A percentile compares a stretch with the other conserved stretches of the same genome.
Evolutionary conservation across 495 filamentous ascomycete species (phyloP).

Genomic region (Talaromyces stipitatus): DNA sequence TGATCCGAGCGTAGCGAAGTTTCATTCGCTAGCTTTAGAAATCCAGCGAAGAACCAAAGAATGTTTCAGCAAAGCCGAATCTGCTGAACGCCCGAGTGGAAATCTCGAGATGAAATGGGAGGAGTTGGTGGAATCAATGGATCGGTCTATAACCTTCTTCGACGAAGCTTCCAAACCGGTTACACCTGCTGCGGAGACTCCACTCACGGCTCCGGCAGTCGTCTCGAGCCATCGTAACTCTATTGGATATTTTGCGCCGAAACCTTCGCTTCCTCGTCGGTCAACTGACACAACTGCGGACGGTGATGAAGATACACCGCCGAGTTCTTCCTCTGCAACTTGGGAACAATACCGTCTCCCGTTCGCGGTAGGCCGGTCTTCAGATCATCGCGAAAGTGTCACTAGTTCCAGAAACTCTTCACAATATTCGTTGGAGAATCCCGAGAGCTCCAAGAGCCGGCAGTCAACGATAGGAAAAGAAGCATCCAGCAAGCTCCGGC

Average conservation of each 20-base stretch:
- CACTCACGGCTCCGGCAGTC: slow-evolving; percentile 28
- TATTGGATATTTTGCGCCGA: slow-evolving; percentile 34
- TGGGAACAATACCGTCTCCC: slow-evolving; percentile 41
- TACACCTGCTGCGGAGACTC: slow-evolving; percentile 33
- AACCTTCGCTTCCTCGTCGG: slow-evolving; percentile 32
- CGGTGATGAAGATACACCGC: slow-evolving; percentile 39
- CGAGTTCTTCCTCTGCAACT: slow-evolving; percentile 43
- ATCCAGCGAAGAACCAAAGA: slow-evolving; percentile 67
- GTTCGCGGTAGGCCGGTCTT: slow-evolving; percentile 35
- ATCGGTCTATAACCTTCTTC: slow-evolving; percentile 44
- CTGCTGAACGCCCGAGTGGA: slow-evolving; percentile 55
- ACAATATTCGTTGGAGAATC: slow-evolving; percentile 37
- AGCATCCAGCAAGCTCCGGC: slow-evolving; percentile 39
- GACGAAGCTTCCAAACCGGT: slow-evolving; percentile 30
- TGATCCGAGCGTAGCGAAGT: slow-evolving; percentile 41
- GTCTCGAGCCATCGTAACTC: slow-evolving; percentile 34
- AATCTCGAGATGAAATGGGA: slow-evolving; percentile 59
- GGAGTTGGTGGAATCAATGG: slow-evolving; percentile 64
- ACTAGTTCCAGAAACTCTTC: slow-evolving; percentile 42
- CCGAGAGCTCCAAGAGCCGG: slow-evolving; percentile 32
- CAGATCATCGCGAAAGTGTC: slow-evolving; percentile 39
- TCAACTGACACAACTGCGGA: slow-evolving; percentile 34
- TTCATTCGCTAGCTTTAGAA: slow-evolving; percentile 67
- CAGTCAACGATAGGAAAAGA: slow-evolving; percentile 38
- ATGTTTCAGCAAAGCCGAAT: slow-evolving; percentile 64